Evolutionary conservation across 2,329 filamentous ascomycete genomes (phyloP), one percentile per base, ranked within the genome.

Genomic region (Aspergillus unguis): DNA sequence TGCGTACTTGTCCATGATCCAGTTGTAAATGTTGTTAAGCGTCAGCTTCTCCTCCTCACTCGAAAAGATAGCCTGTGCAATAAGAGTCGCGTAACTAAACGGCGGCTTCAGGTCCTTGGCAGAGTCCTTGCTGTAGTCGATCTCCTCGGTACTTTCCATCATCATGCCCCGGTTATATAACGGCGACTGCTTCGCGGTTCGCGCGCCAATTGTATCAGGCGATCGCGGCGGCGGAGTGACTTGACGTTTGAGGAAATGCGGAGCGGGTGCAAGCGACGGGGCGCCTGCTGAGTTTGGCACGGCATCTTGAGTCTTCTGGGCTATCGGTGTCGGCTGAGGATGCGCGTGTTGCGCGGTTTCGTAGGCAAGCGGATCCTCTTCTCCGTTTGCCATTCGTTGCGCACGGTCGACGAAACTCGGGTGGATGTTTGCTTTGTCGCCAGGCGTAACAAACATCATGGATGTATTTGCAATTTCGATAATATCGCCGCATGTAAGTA

Each of bases 381-480:
- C 69, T 2, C 71, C 72, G 44, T 68, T 71, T 6, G 71, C 72
- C 40, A 75, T 58, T 25, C 71, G 70, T 61, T 75, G 73, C n/a
- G 87, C 85, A 42, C 88, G 84, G 61, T 88, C 82, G 11, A 88
- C 80, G 65, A 87, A 91, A 63, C 75, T 82, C 25, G 80, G 80
- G 65, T 88, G 83, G 55, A 95, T 85, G 43, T 82, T 78, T 27
- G 91, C 79, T 26, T 83, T 82, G 51, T 88, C 86, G 26, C 84
- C 84, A 0, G 94, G 92, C n/a, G 95, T 83, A 44, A 96, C 90
- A 71, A 99, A 99, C 79, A 97, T 92, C 94, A 99, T 99, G 75
- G 99, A 92, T 1, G 94, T 88, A 48, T 89, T 89, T 62, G 87
- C 88, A 65, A 97, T 89, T 66, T 96, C 91, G 53, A 99, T 86